Evolutionary conservation across 257 asterid genomes (phyloP), one percentile per base, ranked within the genome.

Genomic region (Salvia miltiorrhiza): DNA sequence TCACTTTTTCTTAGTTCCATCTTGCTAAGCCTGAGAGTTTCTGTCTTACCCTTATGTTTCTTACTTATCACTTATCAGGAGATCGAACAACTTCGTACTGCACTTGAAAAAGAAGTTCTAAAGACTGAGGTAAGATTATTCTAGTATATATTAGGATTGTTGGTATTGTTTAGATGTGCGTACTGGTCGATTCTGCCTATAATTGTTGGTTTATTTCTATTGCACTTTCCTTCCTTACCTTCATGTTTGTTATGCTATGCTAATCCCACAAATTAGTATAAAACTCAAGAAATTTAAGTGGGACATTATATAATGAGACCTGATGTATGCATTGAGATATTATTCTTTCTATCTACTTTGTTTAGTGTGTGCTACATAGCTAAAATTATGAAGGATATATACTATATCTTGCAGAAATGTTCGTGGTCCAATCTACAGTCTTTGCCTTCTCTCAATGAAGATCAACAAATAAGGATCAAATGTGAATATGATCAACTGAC

Each of bases 11-110:
- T 72, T 69, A 65, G 33, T 47, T 69, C 52, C 44, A 19, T 28
- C 7, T 17, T 39, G 9, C 26, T 21, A 39, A 26, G 53, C 26
- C 70, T 19, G 56, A 58, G 48, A 39, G 32, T 60, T 50, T 70
- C 54, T 59, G 23, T 65, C 60, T 24, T 23, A 41, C 70, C 35
- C 23, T 43, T 70, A 35, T 50, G 33, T 63, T 73, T 71, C 37
- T 8, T n/a, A n/a, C n/a, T n/a, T n/a, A n/a, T n/a, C n/a, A 53
- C 23, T 71, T 81, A 58, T 77, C 80, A 94, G 99, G 99, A 91
- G 78, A 89, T 90, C 55, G 97, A 86, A 75, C 92, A 75, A 72
- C 97, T 94, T 43, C 88, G 77, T 57, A 73, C 72, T 72, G 88
- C 90, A 43, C 11, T 94, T 58, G 91, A 80, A 64, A 84, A 84